Percentiles rank a stretch among this genome's conserved stretches.
Evolutionary conservation across 768 basidiomycete species (phyloP).

Genomic region (Russula lepida): DNA sequence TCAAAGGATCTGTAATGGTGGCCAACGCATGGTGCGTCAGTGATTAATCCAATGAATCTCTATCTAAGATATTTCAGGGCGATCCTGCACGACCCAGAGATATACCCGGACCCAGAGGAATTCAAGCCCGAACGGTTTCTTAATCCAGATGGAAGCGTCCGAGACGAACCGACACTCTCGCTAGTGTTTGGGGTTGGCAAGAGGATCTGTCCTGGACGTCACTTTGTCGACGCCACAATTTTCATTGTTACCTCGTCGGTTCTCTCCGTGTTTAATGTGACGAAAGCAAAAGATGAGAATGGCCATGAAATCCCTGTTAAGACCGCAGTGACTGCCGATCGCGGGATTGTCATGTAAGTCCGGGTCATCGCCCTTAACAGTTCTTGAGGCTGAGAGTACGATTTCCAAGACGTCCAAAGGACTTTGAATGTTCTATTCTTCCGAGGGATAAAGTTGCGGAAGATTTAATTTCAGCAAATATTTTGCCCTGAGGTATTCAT

Average conservation of each 20-base stretch:
- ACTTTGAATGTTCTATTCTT: conserved; percentile 8
- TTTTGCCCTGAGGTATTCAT: no score
- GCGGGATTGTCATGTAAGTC: background rate
- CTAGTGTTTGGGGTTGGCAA: no score
- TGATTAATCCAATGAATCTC: background rate
- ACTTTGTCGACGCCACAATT: conserved; percentile 19
- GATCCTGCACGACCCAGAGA: conserved; percentile 12
- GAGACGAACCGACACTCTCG: no score
- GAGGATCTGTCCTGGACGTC: conserved; percentile 21
- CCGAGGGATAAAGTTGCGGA: conserved; percentile 4
- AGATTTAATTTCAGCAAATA: background rate
- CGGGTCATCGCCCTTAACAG: background rate
- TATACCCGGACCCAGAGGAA: no score
- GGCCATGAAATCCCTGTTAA: conserved; percentile 9
- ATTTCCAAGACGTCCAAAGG: background rate
- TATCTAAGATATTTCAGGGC: conserved; percentile 1
- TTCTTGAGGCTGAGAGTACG: background rate
- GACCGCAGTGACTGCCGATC: no score
- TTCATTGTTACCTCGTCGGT: conserved; percentile 14
- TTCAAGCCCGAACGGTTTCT: no score
- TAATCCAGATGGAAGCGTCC: no score
- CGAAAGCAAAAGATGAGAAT: conserved; percentile 13
- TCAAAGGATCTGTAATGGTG: conserved; percentile 1
- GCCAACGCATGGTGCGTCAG: conserved; percentile 7
- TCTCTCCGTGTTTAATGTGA: conserved; percentile 9